Evolutionary conservation across 331 rosid genomes (phyloP).

Genomic region (Cydonia oblonga): DNA sequence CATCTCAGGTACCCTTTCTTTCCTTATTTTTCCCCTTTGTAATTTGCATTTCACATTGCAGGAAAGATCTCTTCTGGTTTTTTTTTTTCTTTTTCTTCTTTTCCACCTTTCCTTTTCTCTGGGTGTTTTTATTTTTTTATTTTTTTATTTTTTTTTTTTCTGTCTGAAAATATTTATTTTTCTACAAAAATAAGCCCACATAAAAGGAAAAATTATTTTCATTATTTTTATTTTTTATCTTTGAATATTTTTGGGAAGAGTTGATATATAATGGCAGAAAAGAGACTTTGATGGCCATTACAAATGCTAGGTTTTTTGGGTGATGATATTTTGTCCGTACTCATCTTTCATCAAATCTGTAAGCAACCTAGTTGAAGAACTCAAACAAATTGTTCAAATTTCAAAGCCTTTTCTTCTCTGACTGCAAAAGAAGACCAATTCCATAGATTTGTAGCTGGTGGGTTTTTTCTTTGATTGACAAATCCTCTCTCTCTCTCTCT

Average conservation of each 20-base stretch:
- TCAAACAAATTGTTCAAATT: constrained; percentile 1
- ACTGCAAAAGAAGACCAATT: constrained; percentile 34
- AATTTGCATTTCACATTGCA: neutral
- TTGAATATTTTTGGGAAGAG: constrained; percentile 4
- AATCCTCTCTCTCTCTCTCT: constrained; percentile 12
- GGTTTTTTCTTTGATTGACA: constrained; percentile 29
- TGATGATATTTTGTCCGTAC: neutral
- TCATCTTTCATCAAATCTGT: constrained; percentile 17
- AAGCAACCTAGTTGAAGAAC: constrained; percentile 12
- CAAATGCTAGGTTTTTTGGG: constrained; percentile 3
- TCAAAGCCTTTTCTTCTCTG: neutral
- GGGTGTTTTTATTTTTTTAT: too few species aligned
- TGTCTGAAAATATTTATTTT: constrained; percentile 3
- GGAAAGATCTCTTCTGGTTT: constrained; percentile 15
- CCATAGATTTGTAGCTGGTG: constrained; percentile 41
- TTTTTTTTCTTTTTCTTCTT: neutral
- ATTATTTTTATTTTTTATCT: neutral
- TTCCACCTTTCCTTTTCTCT: neutral
- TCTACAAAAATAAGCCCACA: neutral
- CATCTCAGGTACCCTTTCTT: constrained; percentile 17
- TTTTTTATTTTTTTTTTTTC: too few species aligned
- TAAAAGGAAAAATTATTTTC: too few species aligned
- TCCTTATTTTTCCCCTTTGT: neutral
- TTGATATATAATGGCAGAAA: constrained; percentile 8
- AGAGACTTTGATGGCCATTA: constrained; percentile 15